Percentiles rank a stretch among this genome's conserved stretches.
These are phyloP conservation scores for Lentinula novae-zelandiae DNA, from an alignment of 1,284 basidiomycete genomes.

Conservation along the genomic window DNA sequence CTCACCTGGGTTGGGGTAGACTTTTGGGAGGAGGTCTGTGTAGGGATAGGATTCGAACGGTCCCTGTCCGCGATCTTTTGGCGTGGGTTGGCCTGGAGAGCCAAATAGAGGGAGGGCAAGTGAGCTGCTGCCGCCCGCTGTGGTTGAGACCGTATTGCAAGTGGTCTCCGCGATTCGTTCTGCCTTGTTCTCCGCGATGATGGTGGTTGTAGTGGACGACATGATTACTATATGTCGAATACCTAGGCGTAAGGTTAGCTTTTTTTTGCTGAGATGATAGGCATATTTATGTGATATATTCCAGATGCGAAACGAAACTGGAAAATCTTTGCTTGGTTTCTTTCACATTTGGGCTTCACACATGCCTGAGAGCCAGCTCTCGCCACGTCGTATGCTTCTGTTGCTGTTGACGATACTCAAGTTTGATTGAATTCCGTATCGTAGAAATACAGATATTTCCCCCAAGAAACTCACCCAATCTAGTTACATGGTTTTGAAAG, in stretches of 20 bases:
- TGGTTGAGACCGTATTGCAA: background rate
- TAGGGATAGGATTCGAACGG: constrained; percentile 11
- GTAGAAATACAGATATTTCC: no score
- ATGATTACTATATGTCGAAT: background rate
- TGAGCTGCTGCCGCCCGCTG: background rate
- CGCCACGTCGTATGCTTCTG: background rate
- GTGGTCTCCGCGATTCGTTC: background rate
- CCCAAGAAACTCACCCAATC: no score
- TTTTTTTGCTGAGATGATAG: background rate
- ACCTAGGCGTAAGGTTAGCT: background rate
- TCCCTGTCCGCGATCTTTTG: constrained; percentile 10
- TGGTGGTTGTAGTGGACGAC: background rate
- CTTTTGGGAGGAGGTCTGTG: constrained; percentile 9
- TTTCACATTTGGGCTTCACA: background rate
- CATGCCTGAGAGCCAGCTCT: background rate
- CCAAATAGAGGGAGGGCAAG: background rate
- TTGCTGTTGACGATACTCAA: background rate
- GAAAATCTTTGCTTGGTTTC: background rate
- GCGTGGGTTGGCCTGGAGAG: constrained; percentile 10
- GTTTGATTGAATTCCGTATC: no score
- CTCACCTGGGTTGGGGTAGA: constrained; percentile 8
- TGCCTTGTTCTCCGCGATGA: background rate
- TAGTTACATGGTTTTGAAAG: background rate
- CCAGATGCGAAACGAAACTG: background rate
- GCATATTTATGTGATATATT: background rate